Evolutionary conservation across 2,329 filamentous ascomycete genomes (phyloP).

Genomic region (Aspergillus sp.): DNA sequence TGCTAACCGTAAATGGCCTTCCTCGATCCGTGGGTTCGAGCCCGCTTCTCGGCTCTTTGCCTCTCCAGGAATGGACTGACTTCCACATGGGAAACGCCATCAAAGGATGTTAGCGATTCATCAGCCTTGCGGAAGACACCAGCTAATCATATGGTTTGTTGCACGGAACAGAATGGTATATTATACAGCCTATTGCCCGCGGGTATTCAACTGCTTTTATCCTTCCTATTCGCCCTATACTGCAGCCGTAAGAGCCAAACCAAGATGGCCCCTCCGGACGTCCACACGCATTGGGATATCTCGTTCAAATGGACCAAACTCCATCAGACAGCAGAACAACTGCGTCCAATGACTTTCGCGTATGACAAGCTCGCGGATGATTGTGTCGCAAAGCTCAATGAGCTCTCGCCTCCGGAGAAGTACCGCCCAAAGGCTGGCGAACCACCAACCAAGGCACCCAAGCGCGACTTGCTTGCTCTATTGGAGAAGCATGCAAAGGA

Average conservation of each 20-base stretch:
- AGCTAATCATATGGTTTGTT: slow-evolving; percentile 1
- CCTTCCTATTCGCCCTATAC: background rate
- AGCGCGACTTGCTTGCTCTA: slow-evolving; percentile 63
- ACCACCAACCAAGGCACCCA: slow-evolving; percentile 25
- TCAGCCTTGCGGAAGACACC: background rate
- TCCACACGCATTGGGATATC: slow-evolving; percentile 57
- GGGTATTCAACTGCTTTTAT: background rate
- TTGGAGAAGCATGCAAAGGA: slow-evolving; percentile 58
- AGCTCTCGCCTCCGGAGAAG: slow-evolving; percentile 52
- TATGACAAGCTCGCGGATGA: slow-evolving; percentile 70
- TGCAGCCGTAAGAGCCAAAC: background rate
- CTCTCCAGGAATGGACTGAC: slow-evolving; percentile 2
- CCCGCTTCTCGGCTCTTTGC: slow-evolving; percentile 3
- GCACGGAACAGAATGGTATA: background rate
- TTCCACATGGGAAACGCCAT: slow-evolving; percentile 2
- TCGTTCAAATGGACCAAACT: slow-evolving; percentile 67
- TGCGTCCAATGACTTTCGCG: slow-evolving; percentile 60
- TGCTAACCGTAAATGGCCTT: slow-evolving; percentile 7
- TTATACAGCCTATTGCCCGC: slow-evolving; percentile 4
- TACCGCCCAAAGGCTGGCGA: slow-evolving; percentile 2
- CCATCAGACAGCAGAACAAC: slow-evolving; percentile 61
- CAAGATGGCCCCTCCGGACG: slow-evolving; percentile 13
- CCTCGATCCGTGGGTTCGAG: slow-evolving; percentile 14
- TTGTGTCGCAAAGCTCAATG: slow-evolving; percentile 63
- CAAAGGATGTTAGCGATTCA: background rate